These are phyloP conservation scores for Gentiana macrophylla DNA, from an alignment of 257 asterid species.

Conservation along the genomic window DNA sequence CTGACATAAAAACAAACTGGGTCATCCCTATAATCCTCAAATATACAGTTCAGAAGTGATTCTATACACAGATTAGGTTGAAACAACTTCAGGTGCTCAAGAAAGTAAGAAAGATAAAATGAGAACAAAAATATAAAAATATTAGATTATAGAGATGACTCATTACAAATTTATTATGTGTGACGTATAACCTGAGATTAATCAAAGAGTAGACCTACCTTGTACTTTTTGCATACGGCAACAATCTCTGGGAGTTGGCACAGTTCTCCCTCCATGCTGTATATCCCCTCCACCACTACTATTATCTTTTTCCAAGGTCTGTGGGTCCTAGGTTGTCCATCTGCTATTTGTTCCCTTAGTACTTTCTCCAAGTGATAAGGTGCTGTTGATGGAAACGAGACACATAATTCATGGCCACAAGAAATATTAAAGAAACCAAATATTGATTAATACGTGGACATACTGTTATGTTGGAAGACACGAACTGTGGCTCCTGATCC, in stretches of 20 bases:
- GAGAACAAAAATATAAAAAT: neutral
- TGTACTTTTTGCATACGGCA: conserved; percentile 89
- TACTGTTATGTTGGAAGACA: conserved; percentile 96
- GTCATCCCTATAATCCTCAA: too few relatives aligned
- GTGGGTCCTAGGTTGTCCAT: conserved; percentile 95
- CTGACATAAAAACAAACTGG: too few relatives aligned
- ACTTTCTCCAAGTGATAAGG: conserved; percentile 92
- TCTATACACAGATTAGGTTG: neutral
- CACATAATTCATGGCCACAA: conserved; percentile 1
- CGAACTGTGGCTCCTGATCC: conserved; percentile 97
- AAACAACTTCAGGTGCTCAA: neutral
- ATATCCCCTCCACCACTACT: conserved; percentile 97
- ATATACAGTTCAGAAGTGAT: neutral
- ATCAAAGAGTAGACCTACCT: conserved; percentile 39
- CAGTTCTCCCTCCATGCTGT: conserved; percentile 99
- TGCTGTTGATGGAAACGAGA: conserved; percentile 34
- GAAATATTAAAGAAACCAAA: conserved; percentile 4
- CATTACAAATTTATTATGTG: neutral
- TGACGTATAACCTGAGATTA: conserved; percentile 1
- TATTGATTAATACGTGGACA: conserved; percentile 14
- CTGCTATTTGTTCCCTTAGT: conserved; percentile 82
- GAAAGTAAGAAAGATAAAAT: neutral
- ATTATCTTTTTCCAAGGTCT: conserved; percentile 97
- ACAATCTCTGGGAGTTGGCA: conserved; percentile 98
- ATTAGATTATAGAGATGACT: neutral